Conservation (phyloP, 441 rosid species). For the Daphne laureola region DNA sequence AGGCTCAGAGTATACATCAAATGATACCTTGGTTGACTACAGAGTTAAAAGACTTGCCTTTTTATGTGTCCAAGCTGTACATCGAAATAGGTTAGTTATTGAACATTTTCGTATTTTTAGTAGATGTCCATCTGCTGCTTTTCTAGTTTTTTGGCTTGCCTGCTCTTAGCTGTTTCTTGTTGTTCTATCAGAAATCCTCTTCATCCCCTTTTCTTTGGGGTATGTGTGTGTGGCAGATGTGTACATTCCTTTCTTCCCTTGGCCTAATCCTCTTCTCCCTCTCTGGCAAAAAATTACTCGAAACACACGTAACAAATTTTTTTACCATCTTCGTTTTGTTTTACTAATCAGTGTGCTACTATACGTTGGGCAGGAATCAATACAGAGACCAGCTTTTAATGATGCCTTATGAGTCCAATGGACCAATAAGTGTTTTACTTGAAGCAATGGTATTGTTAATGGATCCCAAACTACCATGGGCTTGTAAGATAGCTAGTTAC, state of each 20-base stretch:
- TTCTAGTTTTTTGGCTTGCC: not conserved
- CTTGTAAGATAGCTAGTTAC: constrained; percentile 61
- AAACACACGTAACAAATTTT: no score
- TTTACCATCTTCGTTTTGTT: no score
- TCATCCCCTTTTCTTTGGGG: no score
- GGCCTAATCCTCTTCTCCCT: no score
- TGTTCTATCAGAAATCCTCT: no score
- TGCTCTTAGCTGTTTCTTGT: not conserved
- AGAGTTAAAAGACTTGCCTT: constrained; percentile 71
- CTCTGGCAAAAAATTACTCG: no score
- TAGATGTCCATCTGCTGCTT: not conserved
- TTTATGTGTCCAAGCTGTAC: constrained; percentile 68
- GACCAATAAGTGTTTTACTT: constrained; percentile 46
- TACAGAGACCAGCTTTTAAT: constrained; percentile 53
- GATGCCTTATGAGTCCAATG: constrained; percentile 34
- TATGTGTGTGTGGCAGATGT: no score
- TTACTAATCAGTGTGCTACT: not conserved
- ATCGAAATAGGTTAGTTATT: constrained; percentile 62
- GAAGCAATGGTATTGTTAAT: constrained; percentile 57
- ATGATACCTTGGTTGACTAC: constrained; percentile 60
- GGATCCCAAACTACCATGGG: constrained; percentile 90
- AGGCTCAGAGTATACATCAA: constrained; percentile 42
- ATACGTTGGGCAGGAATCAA: constrained; percentile 41
- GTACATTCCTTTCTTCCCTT: no score
- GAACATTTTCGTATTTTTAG: constrained; percentile 1